A percentile compares a stretch with the other conserved stretches of the same genome.
Conservation (phyloP, 129 eudicot species). For the Flaveria bidentis region DNA sequence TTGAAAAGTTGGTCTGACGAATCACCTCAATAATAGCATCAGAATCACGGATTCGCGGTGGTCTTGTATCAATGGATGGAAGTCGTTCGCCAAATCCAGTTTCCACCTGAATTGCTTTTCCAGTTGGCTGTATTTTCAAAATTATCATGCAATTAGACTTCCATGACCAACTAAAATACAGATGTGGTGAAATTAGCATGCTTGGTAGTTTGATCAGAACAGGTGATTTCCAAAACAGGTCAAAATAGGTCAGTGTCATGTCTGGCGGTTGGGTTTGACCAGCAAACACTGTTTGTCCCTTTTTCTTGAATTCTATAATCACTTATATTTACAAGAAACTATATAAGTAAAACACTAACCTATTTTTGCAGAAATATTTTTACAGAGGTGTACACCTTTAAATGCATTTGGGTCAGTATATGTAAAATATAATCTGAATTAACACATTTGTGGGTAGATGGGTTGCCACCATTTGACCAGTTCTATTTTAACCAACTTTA, state of each 20-base stretch:
- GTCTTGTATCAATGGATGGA: conserved; percentile 92
- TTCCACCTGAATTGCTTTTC: conserved; percentile 96
- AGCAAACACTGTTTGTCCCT: background rate
- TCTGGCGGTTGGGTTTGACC: background rate
- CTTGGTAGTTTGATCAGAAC: background rate
- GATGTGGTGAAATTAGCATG: background rate
- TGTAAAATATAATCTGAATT: background rate
- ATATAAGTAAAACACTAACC: background rate
- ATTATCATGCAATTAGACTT: conserved; percentile 16
- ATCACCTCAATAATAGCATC: conserved; percentile 91
- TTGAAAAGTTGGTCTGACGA: conserved; percentile 6
- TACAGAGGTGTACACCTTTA: background rate
- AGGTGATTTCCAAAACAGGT: background rate
- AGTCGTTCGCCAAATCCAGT: conserved; percentile 81
- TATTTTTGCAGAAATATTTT: background rate
- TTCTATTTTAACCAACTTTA: background rate
- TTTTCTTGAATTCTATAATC: background rate
- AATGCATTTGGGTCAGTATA: background rate
- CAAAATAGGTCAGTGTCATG: background rate
- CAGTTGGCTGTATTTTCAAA: conserved; percentile 65
- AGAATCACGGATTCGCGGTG: conserved; percentile 78
- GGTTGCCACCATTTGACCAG: conserved; percentile 1
- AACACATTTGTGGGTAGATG: background rate
- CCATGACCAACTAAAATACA: conserved; percentile 1
- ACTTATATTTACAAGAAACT: background rate